These are phyloP conservation scores for Casuarina equisetifolia DNA, from an alignment of 306 rosid genomes.

Conservation along the genomic window DNA sequence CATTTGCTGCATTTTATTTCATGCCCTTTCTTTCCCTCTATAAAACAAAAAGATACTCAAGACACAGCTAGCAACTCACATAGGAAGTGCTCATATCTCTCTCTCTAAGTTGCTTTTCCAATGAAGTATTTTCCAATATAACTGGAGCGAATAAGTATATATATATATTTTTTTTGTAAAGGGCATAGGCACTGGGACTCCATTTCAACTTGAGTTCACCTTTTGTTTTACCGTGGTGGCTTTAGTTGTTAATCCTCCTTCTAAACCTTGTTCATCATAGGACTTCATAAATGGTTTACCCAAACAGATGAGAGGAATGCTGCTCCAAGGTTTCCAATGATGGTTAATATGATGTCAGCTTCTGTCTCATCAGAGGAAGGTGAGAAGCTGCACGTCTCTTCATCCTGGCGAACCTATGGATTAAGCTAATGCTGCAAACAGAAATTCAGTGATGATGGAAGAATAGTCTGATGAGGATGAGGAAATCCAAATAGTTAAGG, in stretches of 20 bases:
- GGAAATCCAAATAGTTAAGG: conserved; percentile 84
- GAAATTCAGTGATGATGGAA: conserved; percentile 87
- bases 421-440: conserved; percentile 59
- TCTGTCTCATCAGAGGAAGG: conserved; percentile 67
- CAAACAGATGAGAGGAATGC: conserved; percentile 95
- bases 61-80: too few relatives aligned
- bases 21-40: too few relatives aligned
- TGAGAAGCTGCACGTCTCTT: conserved; percentile 53
- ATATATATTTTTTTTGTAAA: too few relatives aligned
- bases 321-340: conserved; percentile 92
- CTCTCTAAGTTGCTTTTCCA: background rate
- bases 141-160: too few relatives aligned
- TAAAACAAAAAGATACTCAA: too few relatives aligned
- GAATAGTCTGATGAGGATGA: conserved; percentile 98
- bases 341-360: conserved; percentile 97
- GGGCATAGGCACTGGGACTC: background rate
- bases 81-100: too few relatives aligned
- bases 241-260: background rate
- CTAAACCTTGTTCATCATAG: conserved; percentile 35
- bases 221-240: background rate
- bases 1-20: too few relatives aligned
- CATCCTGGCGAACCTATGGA: conserved; percentile 46
- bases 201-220: background rate
- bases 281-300: conserved; percentile 92
- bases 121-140: too few relatives aligned